Base-by-base conservation (phyloP, 139 green algal species). In the Yamagishiella unicocca region DNA sequence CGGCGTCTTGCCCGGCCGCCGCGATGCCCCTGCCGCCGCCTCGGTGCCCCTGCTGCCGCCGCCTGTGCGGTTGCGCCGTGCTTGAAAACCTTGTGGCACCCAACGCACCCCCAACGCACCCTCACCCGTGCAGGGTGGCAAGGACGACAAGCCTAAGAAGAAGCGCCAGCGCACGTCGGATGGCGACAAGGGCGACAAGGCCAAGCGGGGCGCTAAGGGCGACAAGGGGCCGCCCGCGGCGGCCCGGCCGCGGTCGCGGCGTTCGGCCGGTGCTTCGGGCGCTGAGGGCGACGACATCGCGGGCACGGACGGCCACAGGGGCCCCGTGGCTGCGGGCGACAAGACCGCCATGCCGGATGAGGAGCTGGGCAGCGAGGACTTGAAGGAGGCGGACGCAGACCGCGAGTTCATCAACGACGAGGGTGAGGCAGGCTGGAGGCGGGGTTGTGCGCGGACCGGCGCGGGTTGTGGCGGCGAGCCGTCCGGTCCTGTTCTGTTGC, bases 141-240 rank as follows among this genome's bases (percentile, higher is more conserved):
- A 77, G 61, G 64, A 86, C 6, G 80, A 86, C 80, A 62, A 77
- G 43, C 80, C 80, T 9, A 86, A 86, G 33, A 86, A 86, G 80
- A 86, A 86, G 61, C 62, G 64, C 7, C 80, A 78, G 80, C 80
- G 80, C 24, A 71, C 77, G 12, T 42, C 37, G 55, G 79, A 85
- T 14, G 79, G 24, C 7, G 77, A 84, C 14, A 86, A 86, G 80
- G 78, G 40, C 14, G 61, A 62, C 19, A 58, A 46, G 38, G 78
- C 21, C 70, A 71, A 71, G 62, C 70, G 70, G 37, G 70, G 70
- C 37, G 66, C 19, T 19, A 55, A 83, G 61, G 55, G 55, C 55
- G 38, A 62, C 38, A 62, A 74, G 42, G 24, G 70, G 42, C 40
- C 70, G 17, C 38, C 40, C 17, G 5, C 14, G 72, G 8, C 24